These are phyloP conservation scores for Canna indica DNA, from an alignment of 176 grass and related monocot species.

Conservation along the genomic window DNA sequence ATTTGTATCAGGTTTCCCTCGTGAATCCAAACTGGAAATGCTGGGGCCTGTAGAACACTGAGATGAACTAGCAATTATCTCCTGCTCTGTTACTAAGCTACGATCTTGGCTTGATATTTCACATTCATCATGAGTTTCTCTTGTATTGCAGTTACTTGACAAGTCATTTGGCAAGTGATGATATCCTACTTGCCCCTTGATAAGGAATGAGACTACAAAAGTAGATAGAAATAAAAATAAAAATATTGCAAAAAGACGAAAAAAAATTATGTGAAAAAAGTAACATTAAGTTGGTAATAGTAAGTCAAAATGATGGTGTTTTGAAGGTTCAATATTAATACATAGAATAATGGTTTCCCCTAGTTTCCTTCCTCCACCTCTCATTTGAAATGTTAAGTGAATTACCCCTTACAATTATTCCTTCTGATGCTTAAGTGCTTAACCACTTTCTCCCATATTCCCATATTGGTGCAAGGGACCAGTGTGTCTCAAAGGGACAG, in stretches of 20 bases:
- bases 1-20: slow-evolving; percentile 26
- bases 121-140: slow-evolving; percentile 26
- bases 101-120: slow-evolving; percentile 27
- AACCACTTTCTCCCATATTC: no score
- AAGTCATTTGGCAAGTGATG: slow-evolving; percentile 23
- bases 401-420: not conserved
- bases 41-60: slow-evolving; percentile 22
- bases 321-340: not conserved
- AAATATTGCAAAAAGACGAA: slow-evolving; percentile 5
- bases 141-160: slow-evolving; percentile 13
- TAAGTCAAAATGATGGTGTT: not conserved
- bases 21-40: slow-evolving; percentile 21
- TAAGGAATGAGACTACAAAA: slow-evolving; percentile 64
- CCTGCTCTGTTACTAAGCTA: slow-evolving; percentile 20
- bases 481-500: no score
- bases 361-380: not conserved
- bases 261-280: not conserved
- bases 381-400: not conserved
- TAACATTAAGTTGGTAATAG: not conserved
- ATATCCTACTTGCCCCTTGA: slow-evolving; percentile 34
- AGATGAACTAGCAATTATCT: slow-evolving; percentile 13
- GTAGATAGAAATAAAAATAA: slow-evolving; percentile 8
- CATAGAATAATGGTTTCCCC: not conserved
- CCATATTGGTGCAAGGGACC: no score
- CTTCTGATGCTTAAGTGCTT: no score